These are phyloP conservation scores for Physocladia obscura DNA, from an alignment of 192 early-diverging fungal species.

Conservation along the genomic window DNA sequence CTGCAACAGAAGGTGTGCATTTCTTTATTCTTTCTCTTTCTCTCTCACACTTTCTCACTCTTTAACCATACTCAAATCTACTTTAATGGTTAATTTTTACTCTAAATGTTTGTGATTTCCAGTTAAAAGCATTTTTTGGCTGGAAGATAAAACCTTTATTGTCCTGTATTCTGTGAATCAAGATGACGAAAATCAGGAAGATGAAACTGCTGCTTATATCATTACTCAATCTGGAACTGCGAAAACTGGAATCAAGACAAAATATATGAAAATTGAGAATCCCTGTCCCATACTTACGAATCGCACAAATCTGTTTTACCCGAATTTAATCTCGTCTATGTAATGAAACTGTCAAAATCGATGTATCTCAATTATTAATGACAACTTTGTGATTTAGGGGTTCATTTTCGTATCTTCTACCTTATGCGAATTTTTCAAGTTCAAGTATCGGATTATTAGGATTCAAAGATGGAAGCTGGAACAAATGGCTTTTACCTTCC, in stretches of 20 bases:
- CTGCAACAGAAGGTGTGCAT: background rate
- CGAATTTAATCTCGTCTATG: background rate
- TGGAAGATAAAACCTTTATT: slow-evolving; percentile 69
- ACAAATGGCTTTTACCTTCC: slow-evolving; percentile 67
- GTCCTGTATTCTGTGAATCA: slow-evolving; percentile 55
- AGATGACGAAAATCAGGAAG: slow-evolving; percentile 38
- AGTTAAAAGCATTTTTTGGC: slow-evolving; percentile 74
- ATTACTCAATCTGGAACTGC: slow-evolving; percentile 36
- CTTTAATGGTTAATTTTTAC: too few relatives aligned
- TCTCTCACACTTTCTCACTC: background rate
- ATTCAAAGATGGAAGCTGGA: slow-evolving; percentile 56
- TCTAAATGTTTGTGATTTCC: slow-evolving; percentile 1
- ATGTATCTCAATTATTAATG: background rate
- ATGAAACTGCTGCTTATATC: slow-evolving; percentile 1
- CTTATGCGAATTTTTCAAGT: background rate
- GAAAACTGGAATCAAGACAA: slow-evolving; percentile 24
- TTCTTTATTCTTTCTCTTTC: background rate
- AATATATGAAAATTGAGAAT: background rate
- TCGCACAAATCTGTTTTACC: background rate
- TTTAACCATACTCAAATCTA: too few relatives aligned
- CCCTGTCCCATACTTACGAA: slow-evolving; percentile 34
- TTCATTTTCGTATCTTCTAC: background rate
- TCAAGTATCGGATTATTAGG: slow-evolving; percentile 46
- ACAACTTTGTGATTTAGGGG: slow-evolving; percentile 13
- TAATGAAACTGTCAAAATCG: background rate